These are phyloP conservation scores for Jaltomata sinuosa DNA, from an alignment of 257 asterid species.

Conservation along the genomic window DNA sequence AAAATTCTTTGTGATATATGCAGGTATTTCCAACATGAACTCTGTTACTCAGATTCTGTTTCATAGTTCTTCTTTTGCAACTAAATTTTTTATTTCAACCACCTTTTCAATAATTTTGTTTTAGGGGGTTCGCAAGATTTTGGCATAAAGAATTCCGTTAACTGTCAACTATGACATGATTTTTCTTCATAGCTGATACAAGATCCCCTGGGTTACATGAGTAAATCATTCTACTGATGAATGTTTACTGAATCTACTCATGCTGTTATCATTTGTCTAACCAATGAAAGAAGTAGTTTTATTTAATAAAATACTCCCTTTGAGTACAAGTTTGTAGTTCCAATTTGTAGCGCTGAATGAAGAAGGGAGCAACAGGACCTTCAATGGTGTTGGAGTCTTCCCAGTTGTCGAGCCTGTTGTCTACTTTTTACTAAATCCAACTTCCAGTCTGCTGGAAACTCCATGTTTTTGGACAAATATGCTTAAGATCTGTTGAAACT, in stretches of 20 bases:
- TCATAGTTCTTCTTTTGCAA: neutral
- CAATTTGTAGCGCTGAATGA: neutral
- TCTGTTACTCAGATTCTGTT: neutral
- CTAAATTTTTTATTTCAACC: neutral
- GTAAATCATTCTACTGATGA: neutral
- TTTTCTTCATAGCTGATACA: neutral
- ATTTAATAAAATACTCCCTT: neutral
- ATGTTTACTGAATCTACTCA: neutral
- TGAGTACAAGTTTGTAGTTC: neutral
- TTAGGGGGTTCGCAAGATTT: neutral
- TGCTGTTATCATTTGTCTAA: neutral
- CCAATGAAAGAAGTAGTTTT: neutral
- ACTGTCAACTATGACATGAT: too few relatives aligned
- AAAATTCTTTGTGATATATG: slow-evolving; percentile 84
- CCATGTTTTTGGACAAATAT: neutral
- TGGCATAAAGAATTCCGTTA: too few relatives aligned
- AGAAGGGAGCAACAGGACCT: neutral
- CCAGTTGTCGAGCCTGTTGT: neutral
- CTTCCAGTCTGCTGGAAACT: neutral
- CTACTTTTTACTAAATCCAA: neutral
- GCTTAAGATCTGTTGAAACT: neutral
- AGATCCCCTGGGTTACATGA: neutral
- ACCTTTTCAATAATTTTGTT: neutral
- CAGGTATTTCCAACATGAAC: slow-evolving; percentile 40
- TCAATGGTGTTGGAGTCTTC: neutral